Evolutionary conservation across 345 rosid genomes (phyloP).

Genomic region (Isatis tinctoria): DNA sequence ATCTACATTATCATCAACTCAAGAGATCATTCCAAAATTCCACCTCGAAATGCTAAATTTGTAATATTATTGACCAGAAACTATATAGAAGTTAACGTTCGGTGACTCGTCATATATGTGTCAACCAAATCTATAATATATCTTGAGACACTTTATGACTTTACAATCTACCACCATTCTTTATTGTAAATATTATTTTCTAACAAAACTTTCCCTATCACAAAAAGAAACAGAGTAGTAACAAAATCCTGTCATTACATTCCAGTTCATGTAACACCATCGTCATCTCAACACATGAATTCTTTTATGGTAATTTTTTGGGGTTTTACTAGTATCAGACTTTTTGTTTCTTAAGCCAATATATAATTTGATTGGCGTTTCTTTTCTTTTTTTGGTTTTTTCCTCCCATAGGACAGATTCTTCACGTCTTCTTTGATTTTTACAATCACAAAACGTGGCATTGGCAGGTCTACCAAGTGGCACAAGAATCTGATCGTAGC

Average conservation of each 20-base stretch:
- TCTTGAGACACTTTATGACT: not conserved
- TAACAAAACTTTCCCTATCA: not conserved
- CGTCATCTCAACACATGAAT: not conserved
- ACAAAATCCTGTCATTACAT: not conserved
- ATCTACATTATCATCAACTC: not conserved
- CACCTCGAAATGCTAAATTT: slow-evolving; percentile 33
- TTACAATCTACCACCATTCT: not conserved
- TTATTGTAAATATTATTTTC: not conserved
- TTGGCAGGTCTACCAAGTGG: slow-evolving; percentile 6
- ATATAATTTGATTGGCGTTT: not conserved
- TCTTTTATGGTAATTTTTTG: too few relatives aligned
- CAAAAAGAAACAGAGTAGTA: not conserved
- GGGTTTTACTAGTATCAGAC: not conserved
- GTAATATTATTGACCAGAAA: slow-evolving; percentile 18
- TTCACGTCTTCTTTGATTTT: not conserved
- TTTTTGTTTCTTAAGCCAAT: not conserved
- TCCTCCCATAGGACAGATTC: not conserved
- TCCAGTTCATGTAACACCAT: not conserved
- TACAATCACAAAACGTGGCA: slow-evolving; percentile 2
- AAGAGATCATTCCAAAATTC: not conserved
- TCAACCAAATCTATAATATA: not conserved
- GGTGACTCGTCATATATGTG: slow-evolving; percentile 5
- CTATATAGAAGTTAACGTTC: not conserved
- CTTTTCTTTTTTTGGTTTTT: not conserved
- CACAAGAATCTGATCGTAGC: slow-evolving; percentile 2